Percentiles rank a stretch among this genome's conserved stretches.
Evolutionary conservation across 2,329 filamentous ascomycete genomes (phyloP).

Genomic region (Akanthomyces lecanii): DNA sequence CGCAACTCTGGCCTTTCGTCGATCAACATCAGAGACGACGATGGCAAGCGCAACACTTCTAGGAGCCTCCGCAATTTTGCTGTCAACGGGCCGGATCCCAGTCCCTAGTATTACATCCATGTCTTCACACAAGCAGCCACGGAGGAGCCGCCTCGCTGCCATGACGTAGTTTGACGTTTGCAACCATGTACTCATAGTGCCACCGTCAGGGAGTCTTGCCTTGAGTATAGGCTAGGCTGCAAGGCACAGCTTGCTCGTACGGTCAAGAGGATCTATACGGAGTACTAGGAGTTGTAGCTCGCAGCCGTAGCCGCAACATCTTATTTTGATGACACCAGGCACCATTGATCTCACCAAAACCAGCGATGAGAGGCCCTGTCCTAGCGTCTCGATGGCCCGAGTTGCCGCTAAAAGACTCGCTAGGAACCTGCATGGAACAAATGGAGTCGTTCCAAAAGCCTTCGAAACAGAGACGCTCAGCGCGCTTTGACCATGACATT

Average conservation of each 20-base stretch:
- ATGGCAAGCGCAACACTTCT: neutral
- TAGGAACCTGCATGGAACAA: constrained; percentile 18
- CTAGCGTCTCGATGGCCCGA: constrained; percentile 1
- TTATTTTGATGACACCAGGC: too few relatives aligned
- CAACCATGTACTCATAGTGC: too few relatives aligned
- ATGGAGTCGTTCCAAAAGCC: constrained; percentile 18
- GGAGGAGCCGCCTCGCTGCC: too few relatives aligned
- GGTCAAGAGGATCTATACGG: too few relatives aligned
- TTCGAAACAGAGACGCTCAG: neutral
- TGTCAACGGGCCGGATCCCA: neutral
- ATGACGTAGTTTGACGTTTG: too few relatives aligned
- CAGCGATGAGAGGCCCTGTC: too few relatives aligned
- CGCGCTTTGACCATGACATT: neutral
- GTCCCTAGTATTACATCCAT: neutral
- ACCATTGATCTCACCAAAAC: too few relatives aligned
- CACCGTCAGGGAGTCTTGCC: too few relatives aligned
- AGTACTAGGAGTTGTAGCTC: too few relatives aligned
- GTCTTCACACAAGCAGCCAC: neutral
- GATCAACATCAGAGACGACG: neutral
- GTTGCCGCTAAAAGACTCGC: neutral
- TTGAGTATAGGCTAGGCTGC: too few relatives aligned
- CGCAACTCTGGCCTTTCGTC: neutral
- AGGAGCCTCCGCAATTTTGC: neutral
- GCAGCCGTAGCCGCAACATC: too few relatives aligned
- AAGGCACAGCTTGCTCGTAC: too few relatives aligned